Percentiles rank a stretch among this genome's conserved stretches.
Evolutionary conservation across 257 asterid species (phyloP).

Genomic region (Ligustrum vulgare): DNA sequence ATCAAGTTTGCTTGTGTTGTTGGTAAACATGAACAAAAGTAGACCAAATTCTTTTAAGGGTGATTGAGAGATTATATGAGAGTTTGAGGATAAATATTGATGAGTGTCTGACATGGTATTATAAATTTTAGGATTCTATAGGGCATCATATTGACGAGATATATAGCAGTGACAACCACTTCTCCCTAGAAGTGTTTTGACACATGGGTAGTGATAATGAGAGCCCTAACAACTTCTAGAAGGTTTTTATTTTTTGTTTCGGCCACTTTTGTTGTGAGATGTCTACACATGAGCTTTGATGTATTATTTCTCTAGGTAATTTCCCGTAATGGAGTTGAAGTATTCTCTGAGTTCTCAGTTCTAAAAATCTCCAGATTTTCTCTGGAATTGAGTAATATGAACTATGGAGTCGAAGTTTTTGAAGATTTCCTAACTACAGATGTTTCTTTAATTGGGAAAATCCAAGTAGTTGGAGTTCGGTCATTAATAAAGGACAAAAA

Average conservation of each 20-base stretch:
- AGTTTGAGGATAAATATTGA: neutral
- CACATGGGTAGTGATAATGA: conserved; percentile 3
- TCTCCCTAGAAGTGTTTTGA: neutral
- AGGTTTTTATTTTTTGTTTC: too few species aligned
- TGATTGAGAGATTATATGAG: neutral
- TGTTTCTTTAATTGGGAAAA: conserved; percentile 17
- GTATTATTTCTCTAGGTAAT: neutral
- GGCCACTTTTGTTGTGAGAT: too few species aligned
- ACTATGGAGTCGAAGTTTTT: neutral
- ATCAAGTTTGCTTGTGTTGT: conserved; percentile 2
- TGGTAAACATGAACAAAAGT: neutral
- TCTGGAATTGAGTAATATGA: neutral
- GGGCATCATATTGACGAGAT: neutral
- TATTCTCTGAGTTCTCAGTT: neutral
- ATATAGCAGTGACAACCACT: neutral
- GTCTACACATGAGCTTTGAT: neutral
- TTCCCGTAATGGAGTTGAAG: neutral
- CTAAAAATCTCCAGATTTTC: neutral
- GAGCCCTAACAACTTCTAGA: conserved; percentile 11
- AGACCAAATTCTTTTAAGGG: neutral
- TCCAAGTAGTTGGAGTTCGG: neutral
- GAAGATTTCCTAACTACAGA: neutral
- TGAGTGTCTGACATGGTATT: neutral
- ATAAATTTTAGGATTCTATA: neutral
- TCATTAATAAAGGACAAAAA: conserved; percentile 13